Evolutionary conservation across 2,329 filamentous ascomycete genomes (phyloP).

Genomic region (Pestalotiopsis sp.): DNA sequence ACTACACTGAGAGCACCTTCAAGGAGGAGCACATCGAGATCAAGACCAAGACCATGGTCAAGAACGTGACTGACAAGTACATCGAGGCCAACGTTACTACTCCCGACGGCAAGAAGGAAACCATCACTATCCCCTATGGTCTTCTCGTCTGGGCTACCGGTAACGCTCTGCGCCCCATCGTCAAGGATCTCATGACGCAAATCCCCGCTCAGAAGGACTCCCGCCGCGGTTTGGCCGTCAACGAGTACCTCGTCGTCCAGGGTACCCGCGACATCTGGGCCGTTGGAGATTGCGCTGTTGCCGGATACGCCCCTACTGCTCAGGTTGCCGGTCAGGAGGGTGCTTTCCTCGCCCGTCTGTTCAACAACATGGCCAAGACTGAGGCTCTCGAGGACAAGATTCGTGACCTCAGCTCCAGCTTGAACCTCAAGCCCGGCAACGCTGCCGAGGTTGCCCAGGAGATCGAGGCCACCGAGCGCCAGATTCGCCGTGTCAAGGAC

Average conservation of each 20-base stretch:
- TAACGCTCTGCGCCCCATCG: conserved; percentile 86
- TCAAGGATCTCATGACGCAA: conserved; percentile 88
- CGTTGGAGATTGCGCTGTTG: conserved; percentile 94
- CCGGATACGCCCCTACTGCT: conserved; percentile 95
- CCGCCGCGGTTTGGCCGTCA: conserved; percentile 90
- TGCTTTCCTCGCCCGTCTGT: conserved; percentile 89
- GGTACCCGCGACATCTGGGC: conserved; percentile 98
- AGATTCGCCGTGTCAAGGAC: conserved; percentile 87
- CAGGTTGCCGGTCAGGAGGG: conserved; percentile 97
- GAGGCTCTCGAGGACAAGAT: conserved; percentile 80
- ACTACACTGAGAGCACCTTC: conserved; percentile 99
- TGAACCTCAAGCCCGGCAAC: conserved; percentile 65
- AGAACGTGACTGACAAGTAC: conserved; percentile 89
- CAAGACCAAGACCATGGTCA: conserved; percentile 98
- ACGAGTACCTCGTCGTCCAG: conserved; percentile 98
- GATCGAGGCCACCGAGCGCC: conserved; percentile 85
- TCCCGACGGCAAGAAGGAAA: conserved; percentile 82
- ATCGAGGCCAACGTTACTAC: conserved; percentile 87
- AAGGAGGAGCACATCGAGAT: conserved; percentile 98
- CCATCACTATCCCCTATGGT: conserved; percentile 86
- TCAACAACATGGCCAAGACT: conserved; percentile 99
- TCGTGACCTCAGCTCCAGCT: conserved; percentile 63
- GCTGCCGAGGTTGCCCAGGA: conserved; percentile 70
- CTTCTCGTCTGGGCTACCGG: conserved; percentile 98
- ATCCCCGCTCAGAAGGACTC: conserved; percentile 96